Evolutionary conservation across 2,329 filamentous ascomycete genomes (phyloP).

Genomic region (Cordyceps cicadae): DNA sequence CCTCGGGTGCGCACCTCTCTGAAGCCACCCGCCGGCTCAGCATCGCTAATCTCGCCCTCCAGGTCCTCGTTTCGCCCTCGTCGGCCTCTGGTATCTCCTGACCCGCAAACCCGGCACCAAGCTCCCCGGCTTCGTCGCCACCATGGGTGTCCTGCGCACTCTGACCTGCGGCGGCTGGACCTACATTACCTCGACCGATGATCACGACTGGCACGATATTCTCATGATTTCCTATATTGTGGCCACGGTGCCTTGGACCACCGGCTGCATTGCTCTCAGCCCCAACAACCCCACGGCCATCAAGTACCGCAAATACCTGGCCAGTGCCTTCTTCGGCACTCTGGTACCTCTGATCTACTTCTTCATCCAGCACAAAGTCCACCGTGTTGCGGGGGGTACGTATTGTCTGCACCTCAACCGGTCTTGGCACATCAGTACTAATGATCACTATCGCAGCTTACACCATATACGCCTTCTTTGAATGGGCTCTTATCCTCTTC

Average conservation of each 20-base stretch:
- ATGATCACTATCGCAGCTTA: conserved; percentile 56
- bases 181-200: conserved; percentile 95
- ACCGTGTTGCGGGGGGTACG: conserved; percentile 85
- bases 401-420: conserved; percentile 6
- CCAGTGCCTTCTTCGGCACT: conserved; percentile 78
- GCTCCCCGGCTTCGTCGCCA: conserved; percentile 73
- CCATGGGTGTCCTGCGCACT: conserved; percentile 76
- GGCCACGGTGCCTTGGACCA: conserved; percentile 88
- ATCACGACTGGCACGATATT: conserved; percentile 97
- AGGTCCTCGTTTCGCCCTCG: conserved; percentile 86
- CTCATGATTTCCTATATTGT: conserved; percentile 99
- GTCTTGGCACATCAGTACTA: conserved; percentile 6
- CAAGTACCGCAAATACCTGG: conserved; percentile 81
- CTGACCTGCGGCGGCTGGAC: conserved; percentile 97
- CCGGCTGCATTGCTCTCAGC: conserved; percentile 81
- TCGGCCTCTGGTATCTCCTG: conserved; percentile 85
- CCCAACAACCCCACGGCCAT: conserved; percentile 75
- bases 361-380: conserved; percentile 98
- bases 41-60: neutral
- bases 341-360: conserved; percentile 88
- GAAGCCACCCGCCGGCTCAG: neutral
- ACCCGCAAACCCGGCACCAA: conserved; percentile 66
- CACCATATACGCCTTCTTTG: conserved; percentile 95
- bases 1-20: conserved; percentile 56
- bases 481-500: conserved; percentile 90